Conservation (phyloP, 2,329 filamentous ascomycete species). For the Ophiostoma angusticollis region DNA sequence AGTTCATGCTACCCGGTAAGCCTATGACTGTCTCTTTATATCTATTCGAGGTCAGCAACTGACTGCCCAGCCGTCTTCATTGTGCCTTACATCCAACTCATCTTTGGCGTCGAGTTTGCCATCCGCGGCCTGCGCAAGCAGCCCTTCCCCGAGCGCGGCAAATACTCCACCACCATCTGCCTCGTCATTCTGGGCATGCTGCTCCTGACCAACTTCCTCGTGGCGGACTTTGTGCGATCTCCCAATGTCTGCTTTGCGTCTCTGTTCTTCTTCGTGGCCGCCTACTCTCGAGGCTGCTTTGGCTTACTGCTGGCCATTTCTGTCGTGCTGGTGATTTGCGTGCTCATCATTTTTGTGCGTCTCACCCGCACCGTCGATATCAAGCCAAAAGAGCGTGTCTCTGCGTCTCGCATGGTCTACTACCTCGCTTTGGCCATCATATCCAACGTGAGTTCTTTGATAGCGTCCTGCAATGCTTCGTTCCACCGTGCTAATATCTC, state of each 20-base stretch:
- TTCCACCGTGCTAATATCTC: neutral
- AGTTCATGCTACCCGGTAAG: conserved; percentile 48
- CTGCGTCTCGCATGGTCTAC: conserved; percentile 58
- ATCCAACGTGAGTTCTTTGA: conserved; percentile 37
- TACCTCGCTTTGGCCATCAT: conserved; percentile 45
- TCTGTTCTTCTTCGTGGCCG: conserved; percentile 53
- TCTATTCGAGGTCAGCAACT: too few species aligned
- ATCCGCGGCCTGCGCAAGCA: conserved; percentile 39
- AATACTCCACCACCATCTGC: conserved; percentile 48
- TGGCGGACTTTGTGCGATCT: conserved; percentile 42
- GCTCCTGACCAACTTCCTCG: conserved; percentile 42
- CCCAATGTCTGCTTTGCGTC: conserved; percentile 52
- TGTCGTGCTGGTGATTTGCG: conserved; percentile 36
- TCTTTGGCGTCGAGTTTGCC: conserved; percentile 51
- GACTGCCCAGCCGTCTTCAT: conserved; percentile 45
- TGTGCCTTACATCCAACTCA: conserved; percentile 50
- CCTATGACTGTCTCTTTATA: neutral
- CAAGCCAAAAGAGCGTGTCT: conserved; percentile 45
- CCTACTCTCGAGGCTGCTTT: conserved; percentile 46
- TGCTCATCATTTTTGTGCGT: conserved; percentile 42
- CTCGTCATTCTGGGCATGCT: conserved; percentile 36
- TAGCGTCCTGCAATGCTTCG: neutral
- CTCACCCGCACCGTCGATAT: conserved; percentile 42
- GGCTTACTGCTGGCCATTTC: conserved; percentile 38
- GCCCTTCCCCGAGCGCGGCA: conserved; percentile 45